Evolutionary conservation across 108 stramenopile species (phyloP).

Genomic region (Pseudonitzschia multiseries): DNA sequence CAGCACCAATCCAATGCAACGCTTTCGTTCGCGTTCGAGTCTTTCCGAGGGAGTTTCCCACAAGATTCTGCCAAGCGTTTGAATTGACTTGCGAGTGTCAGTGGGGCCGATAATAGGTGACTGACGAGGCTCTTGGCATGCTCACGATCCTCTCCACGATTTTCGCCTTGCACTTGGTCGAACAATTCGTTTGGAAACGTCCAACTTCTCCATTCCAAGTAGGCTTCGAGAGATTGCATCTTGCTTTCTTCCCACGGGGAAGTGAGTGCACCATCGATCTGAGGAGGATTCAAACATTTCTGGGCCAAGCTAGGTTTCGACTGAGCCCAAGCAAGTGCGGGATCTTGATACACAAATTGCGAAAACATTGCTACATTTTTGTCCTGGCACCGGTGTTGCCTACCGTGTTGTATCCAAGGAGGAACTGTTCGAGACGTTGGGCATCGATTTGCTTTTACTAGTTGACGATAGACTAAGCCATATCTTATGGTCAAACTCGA

Average conservation of each 20-base stretch:
- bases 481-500: background rate
- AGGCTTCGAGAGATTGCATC: constrained; percentile 44
- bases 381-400: background rate
- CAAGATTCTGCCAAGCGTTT: background rate
- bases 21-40: background rate
- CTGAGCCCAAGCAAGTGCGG: constrained; percentile 31
- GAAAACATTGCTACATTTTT: background rate
- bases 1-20: constrained; percentile 46
- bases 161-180: constrained; percentile 6
- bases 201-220: constrained; percentile 61
- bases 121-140: constrained; percentile 51
- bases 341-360: constrained; percentile 18
- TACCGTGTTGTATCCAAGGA: background rate
- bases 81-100: constrained; percentile 53
- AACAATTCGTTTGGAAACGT: constrained; percentile 11
- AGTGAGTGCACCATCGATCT: background rate
- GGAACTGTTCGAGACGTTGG: background rate
- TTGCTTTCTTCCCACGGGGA: background rate
- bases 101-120: constrained; percentile 75
- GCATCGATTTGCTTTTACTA: background rate
- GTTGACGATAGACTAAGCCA: background rate
- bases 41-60: background rate
- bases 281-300: constrained; percentile 27
- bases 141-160: constrained; percentile 10
- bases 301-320: constrained; percentile 28